These are phyloP conservation scores for Eucalyptus dawsonii DNA, from an alignment of 345 rosid species.

Conservation along the genomic window DNA sequence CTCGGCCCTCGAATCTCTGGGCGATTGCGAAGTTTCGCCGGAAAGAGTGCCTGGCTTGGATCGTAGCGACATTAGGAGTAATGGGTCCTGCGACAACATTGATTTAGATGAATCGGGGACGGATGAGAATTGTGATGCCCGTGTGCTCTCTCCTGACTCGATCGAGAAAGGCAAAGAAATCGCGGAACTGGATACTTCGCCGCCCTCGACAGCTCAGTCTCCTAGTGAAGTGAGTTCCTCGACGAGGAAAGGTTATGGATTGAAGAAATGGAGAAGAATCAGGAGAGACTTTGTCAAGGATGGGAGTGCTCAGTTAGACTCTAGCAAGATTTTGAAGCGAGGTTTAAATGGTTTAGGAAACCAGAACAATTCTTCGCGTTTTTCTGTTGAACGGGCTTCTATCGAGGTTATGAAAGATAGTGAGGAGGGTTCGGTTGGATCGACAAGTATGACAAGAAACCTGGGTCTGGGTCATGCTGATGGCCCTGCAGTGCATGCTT, in stretches of 20 bases:
- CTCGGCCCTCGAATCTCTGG: slow-evolving; percentile 38
- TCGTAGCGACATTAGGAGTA: slow-evolving; percentile 7
- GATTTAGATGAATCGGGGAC: slow-evolving; percentile 2
- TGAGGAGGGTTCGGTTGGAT: slow-evolving; percentile 29
- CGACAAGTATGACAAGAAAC: slow-evolving; percentile 17
- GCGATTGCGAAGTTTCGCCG: slow-evolving; percentile 19
- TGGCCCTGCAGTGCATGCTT: slow-evolving; percentile 15
- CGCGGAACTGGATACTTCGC: not conserved
- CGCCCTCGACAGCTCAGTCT: not conserved
- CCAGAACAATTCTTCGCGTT: slow-evolving; percentile 21
- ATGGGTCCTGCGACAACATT: slow-evolving; percentile 16
- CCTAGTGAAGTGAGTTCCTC: slow-evolving; percentile 2
- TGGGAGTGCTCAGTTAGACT: slow-evolving; percentile 17
- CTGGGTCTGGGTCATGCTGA: slow-evolving; percentile 9
- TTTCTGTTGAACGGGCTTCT: slow-evolving; percentile 16
- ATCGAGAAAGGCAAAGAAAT: not conserved
- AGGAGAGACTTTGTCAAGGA: slow-evolving; percentile 52
- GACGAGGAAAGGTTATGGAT: slow-evolving; percentile 41
- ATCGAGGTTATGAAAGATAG: slow-evolving; percentile 14
- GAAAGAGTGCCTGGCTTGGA: not conserved
- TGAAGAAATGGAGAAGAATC: slow-evolving; percentile 80
- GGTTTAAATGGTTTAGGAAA: slow-evolving; percentile 25
- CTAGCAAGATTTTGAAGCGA: slow-evolving; percentile 50
- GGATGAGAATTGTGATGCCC: not conserved
- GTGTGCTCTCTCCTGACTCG: not conserved